Evolutionary conservation across 2,329 filamentous ascomycete genomes (phyloP).

Genomic region (Blumeria hordei): DNA sequence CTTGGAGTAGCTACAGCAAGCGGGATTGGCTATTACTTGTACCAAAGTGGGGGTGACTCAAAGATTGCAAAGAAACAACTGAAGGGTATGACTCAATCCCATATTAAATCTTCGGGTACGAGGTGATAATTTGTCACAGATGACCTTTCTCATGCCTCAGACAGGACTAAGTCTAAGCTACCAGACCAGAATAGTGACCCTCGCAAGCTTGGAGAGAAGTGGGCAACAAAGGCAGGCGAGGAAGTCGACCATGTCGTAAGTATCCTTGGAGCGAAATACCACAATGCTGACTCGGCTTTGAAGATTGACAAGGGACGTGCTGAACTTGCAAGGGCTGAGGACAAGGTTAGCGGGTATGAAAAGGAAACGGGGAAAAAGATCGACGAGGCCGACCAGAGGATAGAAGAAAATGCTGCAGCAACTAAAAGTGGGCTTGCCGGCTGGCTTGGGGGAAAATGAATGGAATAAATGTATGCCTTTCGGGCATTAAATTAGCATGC

Average conservation of each 20-base stretch:
- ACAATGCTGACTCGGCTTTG: neutral
- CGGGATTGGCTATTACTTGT: slow-evolving; percentile 74
- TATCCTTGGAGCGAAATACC: slow-evolving; percentile 6
- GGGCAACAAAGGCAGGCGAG: slow-evolving; percentile 34
- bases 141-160: slow-evolving; percentile 47
- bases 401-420: slow-evolving; percentile 55
- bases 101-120: slow-evolving; percentile 1
- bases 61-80: slow-evolving; percentile 68
- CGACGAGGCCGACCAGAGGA: slow-evolving; percentile 60
- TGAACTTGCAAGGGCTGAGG: slow-evolving; percentile 36
- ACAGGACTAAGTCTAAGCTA: slow-evolving; percentile 36
- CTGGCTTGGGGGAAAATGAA: slow-evolving; percentile 54
- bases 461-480: neutral
- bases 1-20: slow-evolving; percentile 19
- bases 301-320: slow-evolving; percentile 38
- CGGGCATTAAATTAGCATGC: no score
- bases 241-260: slow-evolving; percentile 48
- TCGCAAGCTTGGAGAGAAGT: slow-evolving; percentile 22
- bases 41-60: slow-evolving; percentile 57
- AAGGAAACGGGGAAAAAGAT: slow-evolving; percentile 48
- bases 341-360: slow-evolving; percentile 31
- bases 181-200: slow-evolving; percentile 28
- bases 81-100: slow-evolving; percentile 36
- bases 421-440: slow-evolving; percentile 63
- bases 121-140: slow-evolving; percentile 24